A percentile compares a stretch with the other conserved stretches of the same genome.
phyloP scores from a whole-genome alignment of 345 rosid genomes.

The Hibiscus trionum region DNA sequence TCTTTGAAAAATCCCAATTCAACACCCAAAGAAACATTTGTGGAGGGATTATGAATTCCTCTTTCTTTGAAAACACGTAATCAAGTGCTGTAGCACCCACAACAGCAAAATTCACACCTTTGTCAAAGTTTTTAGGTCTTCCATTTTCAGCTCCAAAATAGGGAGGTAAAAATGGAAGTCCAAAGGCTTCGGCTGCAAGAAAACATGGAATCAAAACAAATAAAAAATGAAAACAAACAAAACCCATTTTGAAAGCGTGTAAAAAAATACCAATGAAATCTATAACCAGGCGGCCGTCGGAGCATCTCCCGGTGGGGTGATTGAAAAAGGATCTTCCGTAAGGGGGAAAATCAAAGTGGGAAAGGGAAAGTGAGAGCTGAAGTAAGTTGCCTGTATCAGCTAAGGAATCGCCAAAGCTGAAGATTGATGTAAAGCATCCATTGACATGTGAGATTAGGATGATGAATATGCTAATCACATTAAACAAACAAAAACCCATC shows the following conservation, averaged over 20 bases:
- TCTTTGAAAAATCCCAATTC: conserved; percentile 35
- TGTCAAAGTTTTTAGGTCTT: conserved; percentile 5
- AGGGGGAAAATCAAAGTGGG: conserved; percentile 29
- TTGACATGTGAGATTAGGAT: not conserved
- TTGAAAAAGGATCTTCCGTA: conserved; percentile 41
- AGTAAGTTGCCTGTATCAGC: conserved; percentile 46
- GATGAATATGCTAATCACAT: not conserved
- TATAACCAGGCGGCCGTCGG: conserved; percentile 48
- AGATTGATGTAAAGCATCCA: conserved; percentile 23
- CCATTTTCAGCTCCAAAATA: conserved; percentile 25
- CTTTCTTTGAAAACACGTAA: conserved; percentile 16
- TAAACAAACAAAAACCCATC: not conserved
- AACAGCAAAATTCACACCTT: conserved; percentile 50
- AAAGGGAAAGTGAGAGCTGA: conserved; percentile 7
- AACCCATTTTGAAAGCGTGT: not conserved
- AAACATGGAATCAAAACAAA: not conserved
- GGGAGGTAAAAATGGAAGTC: conserved; percentile 37
- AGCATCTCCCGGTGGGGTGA: conserved; percentile 41
- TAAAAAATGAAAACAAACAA: not conserved
- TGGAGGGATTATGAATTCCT: conserved; percentile 21
- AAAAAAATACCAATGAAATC: conserved; percentile 38
- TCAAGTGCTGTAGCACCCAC: conserved; percentile 49
- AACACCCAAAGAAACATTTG: conserved; percentile 34
- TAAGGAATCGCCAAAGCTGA: conserved; percentile 58
- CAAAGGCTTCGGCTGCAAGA: conserved; percentile 31